Base-by-base conservation (phyloP, 257 asterid species). In the Solanum sejunctum region DNA sequence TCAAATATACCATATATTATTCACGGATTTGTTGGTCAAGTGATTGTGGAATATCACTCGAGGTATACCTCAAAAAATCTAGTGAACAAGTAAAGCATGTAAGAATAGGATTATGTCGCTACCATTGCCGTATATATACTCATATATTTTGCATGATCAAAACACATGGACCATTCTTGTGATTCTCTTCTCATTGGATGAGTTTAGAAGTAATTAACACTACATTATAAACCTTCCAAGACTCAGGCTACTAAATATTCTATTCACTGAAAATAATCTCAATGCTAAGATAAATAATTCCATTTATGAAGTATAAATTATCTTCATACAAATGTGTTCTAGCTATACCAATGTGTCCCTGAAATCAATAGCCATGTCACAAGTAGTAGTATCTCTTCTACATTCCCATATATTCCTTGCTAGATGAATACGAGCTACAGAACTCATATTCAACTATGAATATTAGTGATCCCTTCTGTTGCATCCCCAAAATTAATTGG, bases 401-500 rank as follows among this genome's bases (percentile, higher is more conserved):
- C 89, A 91, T 94, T 87, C 93, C 91, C 70, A 84, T 87, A 45
- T 88, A 94, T 23, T 93, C 93, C 86, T 91, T 95, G 0, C 84
- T 0, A 93, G 93, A 84, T 85, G 92, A 52, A 86, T 86, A 83
- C 97, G 89, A 12, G 92, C 87, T 5, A 97, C 91, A 36, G 84
- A 93, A 92, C 92, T 95, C 95, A 13, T 91, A 92, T 82, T 94
- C 99, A 3, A 95, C 97, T 0, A 93, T 86, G 58, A 90, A 90
- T 2, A 92, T 77, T 1, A 88, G 95, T 0, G 92, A 87, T 1
- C 95, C 97, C 89, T 91, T 93, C 87, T 93, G 97, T 64, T 91
- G 95, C 97, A 92, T 94, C 0, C 98, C 98, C 83, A 95, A 63
- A 84, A 95, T 93, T 72, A 95, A 90, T 78, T 98, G 98, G 39